Evolutionary conservation across 2,329 filamentous ascomycete genomes (phyloP), one percentile per base, ranked within the genome.

Genomic region (Paraconiothyrium sp.): DNA sequence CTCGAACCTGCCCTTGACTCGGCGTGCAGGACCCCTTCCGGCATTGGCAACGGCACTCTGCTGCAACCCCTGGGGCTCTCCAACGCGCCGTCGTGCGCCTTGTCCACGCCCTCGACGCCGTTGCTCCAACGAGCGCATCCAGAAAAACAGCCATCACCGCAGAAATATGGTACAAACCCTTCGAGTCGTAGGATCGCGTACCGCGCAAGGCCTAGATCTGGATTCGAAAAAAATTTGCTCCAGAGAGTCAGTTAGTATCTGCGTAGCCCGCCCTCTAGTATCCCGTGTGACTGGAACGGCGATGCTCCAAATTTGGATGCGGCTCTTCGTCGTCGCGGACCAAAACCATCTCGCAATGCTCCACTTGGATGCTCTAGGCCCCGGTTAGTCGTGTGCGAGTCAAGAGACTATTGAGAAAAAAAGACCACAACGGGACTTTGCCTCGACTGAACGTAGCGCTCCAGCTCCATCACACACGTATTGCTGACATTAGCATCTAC

Each of bases 351-450:
- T 46, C 24, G 51, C 24, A 22, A 32, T 35, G 39, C 52, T 44
- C 52, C 52, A 55, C 52, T 57, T 57, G 48, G n/a, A 57, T 43
- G 54, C 56, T 57, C 59, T 57, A 48, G 59, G 57, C n/a, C 35
- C 49, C 39, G 14, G 10, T n/a, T n/a, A 2, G 9, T 37, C 30
- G 20, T 35, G 9, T 22, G 24, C 35, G 24, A 34, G 14, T 55
- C 39, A 35, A 35, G 27, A 35, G 22, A 55, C 9, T 14, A 14
- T 55, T 4, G 39, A 7, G 9, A 46, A 2, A 22, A 24, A 5
- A 46, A 22, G 2, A 24, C 20, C 6, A 22, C n/a, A 46, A 24
- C 20, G 11, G 13, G 20, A 46, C 20, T 24, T 44, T 3, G 4
- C 9, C 43, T 46, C 20, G 20, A 24, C 20, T 9, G 20, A 24